Evolutionary conservation across 805 yeast genomes (phyloP), one percentile per base, ranked within the genome.

Genomic region (Myxozyma monticola): DNA sequence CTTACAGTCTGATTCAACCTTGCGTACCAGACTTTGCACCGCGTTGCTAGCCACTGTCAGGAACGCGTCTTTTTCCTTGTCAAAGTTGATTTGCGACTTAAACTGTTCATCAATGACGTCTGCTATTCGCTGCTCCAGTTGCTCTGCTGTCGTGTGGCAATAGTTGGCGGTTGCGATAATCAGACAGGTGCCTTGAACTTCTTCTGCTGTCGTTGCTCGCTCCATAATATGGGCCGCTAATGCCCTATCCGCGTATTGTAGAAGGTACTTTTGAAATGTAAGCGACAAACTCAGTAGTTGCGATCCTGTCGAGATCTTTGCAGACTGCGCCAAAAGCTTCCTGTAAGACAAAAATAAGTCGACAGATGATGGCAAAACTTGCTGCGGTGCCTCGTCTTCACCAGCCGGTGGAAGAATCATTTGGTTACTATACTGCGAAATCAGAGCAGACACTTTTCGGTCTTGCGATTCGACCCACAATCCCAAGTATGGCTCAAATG

Each of bases 381-480:
- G 79, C 4, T 84, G 78, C 8, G 78, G 73, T 34, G 75, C 77
- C 30, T 76, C 74, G 45, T 72, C 72, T 17, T 73, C 69, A 5
- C 71, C 70, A 3, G 71, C 69, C 45, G 67, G 54, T 42, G 81
- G 78, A 50, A 84, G 67, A 53, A 80, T 78, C 4, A 81, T 69
- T 20, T 79, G 76, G 44, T 81, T 76, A 64, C 81, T 70, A 62
- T 83, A 88, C 45, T 82, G 85, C 34, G 78, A 63, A 48, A 90
- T 72, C 60, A 84, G 86, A 6, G 76, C 71, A 35, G 77, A 76
- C 59, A 91, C 73, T 28, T 75, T 65, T 8, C 76, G 71, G 54
- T 87, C 89, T 68, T 93, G 98, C 62, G 88, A 85, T 17, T 81
- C 81, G 9, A 93, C 83, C 97, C 98, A 93, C 12, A 88, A 68